Conservation (phyloP, 306 rosid species). For the barrel medic (Medicago truncatula) region MtrunA17r5.0-ANR NC_053044.1:34831001-34831500, state of each 20-base stretch:
- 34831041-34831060: no score
- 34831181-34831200: neutral
- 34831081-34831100: no score
- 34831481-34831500: conserved; percentile 74
- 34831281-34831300: conserved; percentile 81
- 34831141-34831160: no score
- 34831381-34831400: no score
- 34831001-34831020: no score
- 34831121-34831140: no score
- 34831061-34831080: no score
- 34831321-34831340: conserved; percentile 28
- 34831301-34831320: conserved; percentile 48
- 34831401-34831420: no score
- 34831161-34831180: neutral
- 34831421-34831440: conserved; percentile 29
- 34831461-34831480: conserved; percentile 91
- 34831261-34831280: conserved; percentile 70
- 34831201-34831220: conserved; percentile 69
- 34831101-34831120: no score
- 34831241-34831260: conserved; percentile 86
- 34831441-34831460: conserved; percentile 56
- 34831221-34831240: conserved; percentile 95
- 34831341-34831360: conserved; percentile 12
- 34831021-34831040: no score
- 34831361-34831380: no score